Base-by-base conservation (phyloP, 352 stramenopile genomes). In the Pythium sukuiense region DNA sequence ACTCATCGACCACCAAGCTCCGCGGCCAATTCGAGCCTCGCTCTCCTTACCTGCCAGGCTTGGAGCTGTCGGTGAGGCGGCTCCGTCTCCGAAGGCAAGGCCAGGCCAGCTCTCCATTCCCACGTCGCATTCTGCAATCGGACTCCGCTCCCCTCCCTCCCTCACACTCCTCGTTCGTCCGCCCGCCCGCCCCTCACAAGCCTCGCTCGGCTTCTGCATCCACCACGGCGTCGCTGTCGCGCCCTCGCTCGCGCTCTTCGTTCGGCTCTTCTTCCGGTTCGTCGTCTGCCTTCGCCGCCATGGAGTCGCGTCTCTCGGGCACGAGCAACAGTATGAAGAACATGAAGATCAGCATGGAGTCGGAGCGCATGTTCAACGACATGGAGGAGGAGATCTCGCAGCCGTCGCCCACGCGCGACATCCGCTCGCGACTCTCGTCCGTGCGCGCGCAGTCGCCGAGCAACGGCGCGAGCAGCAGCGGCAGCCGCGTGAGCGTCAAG, bases 331-430 rank as follows among this genome's bases (percentile, higher is more conserved):
- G 77, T 72, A 88, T 89, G 74, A 91, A 91, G 74, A 83, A 75
- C 76, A 88, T 91, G 79, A 91, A 89, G 74, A 86, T 91, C 71
- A 87, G 74, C 59, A 91, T 91, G 81, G 83, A 89, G 26, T 89
- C 80, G 58, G 83, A 91, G 65, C 77, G 83, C 61, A 89, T 91
- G 83, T 91, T 91, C 62, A 84, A 73, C 43, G 81, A 91, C 64
- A 81, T 91, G 49, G 83, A 91, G 55, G 83, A 91, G 43, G 81
- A 91, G 46, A 69, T 88, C 61, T 77, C 81, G 49, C 79, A 81
- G 57, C 81, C 79, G 37, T 70, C 77, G 27, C 72, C 75, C 24
- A 76, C 80, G 20, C 76, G 81, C 7, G 81, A 90, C 45, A 85
- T 89, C 53, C 81, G 81, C 18, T 75, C 69, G 50, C 80, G 80